A percentile compares a stretch with the other conserved stretches of the same genome.
Conservation (phyloP, 768 basidiomycete species). For the Exsudoporus frostii region DNA sequence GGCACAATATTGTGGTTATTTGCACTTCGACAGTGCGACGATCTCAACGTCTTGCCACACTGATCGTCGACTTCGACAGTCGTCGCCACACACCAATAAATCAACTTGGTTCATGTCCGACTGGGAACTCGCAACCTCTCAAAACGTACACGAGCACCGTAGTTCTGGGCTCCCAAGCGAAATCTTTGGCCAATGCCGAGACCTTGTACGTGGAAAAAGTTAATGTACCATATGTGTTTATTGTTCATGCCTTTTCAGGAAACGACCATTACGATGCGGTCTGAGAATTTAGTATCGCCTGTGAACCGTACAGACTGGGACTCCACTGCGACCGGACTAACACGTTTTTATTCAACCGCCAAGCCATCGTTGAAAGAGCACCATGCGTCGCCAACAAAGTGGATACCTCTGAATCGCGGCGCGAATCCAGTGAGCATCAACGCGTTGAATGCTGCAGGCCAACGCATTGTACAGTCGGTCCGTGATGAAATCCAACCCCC, state of each 20-base stretch:
- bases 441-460: slow-evolving; percentile 14
- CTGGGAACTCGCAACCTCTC: background rate
- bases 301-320: too few species aligned
- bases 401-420: background rate
- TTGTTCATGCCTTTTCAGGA: background rate
- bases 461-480: slow-evolving; percentile 17
- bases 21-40: slow-evolving; percentile 5
- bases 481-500: slow-evolving; percentile 3
- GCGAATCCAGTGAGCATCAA: slow-evolving; percentile 17
- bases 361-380: background rate
- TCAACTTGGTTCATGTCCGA: slow-evolving; percentile 23
- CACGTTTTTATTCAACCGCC: background rate
- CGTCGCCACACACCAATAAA: slow-evolving; percentile 10
- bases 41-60: slow-evolving; percentile 15
- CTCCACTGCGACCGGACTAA: background rate
- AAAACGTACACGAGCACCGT: slow-evolving; percentile 10
- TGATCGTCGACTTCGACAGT: slow-evolving; percentile 9
- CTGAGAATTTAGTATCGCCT: background rate
- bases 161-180: background rate
- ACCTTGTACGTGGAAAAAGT: background rate
- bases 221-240: background rate
- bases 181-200: background rate
- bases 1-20: background rate
- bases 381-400: background rate
- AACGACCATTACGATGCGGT: background rate